These are phyloP conservation scores for Stylosanthes scabra DNA, from an alignment of 331 rosid species.

Conservation along the genomic window DNA sequence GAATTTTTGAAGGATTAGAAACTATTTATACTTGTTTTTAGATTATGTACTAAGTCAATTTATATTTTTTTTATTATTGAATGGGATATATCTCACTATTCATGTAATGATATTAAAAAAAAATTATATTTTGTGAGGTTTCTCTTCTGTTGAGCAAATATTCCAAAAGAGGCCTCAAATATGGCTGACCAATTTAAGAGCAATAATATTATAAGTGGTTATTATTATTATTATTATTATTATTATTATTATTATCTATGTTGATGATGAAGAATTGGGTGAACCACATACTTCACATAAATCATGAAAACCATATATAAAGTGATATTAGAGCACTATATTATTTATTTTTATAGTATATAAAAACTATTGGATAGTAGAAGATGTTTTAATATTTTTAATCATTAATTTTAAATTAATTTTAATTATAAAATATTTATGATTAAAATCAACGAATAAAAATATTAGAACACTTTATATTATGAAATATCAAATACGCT, in stretches of 20 bases:
- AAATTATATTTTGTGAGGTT: not conserved
- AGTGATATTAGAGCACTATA: not conserved
- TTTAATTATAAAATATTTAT: too few relatives aligned
- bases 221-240: too few relatives aligned
- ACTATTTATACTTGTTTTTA: too few relatives aligned
- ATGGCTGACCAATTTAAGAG: conserved; percentile 21
- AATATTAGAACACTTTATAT: too few relatives aligned
- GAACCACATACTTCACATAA: conserved; percentile 29
- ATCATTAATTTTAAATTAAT: too few relatives aligned
- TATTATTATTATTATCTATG: conserved; percentile 26
- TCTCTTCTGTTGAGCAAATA: conserved; percentile 9
- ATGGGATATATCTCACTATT: not conserved
- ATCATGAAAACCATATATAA: conserved; percentile 24
- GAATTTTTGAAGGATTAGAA: too few relatives aligned
- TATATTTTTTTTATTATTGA: too few relatives aligned
- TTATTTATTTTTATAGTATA: not conserved
- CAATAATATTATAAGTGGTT: not conserved
- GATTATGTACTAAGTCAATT: too few relatives aligned
- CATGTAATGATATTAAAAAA: not conserved
- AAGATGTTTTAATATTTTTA: not conserved
- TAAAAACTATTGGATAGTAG: not conserved
- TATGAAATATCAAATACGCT: too few relatives aligned
- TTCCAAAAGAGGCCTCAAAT: conserved; percentile 32
- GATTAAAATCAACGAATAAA: too few relatives aligned
- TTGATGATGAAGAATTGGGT: conserved; percentile 40